phyloP scores from a whole-genome alignment of 2,329 filamentous ascomycete species.

The Cytospora chrysosperma region DNA sequence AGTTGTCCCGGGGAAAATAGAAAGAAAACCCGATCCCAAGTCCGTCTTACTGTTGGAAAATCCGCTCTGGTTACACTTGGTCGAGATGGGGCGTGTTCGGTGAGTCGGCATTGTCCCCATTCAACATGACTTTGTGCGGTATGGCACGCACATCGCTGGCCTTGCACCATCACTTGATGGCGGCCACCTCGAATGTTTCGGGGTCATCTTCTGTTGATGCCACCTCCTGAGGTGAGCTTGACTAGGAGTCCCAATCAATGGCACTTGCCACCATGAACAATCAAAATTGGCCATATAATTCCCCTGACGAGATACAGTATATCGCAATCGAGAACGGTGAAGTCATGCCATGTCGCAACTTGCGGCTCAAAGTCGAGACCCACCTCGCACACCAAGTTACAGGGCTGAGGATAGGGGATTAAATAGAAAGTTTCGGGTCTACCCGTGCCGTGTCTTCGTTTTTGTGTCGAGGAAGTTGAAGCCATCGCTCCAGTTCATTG shows the following conservation, averaged over 20 bases:
- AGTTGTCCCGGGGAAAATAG: too few relatives aligned
- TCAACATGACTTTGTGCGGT: too few relatives aligned
- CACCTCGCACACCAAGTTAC: neutral
- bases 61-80: too few relatives aligned
- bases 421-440: conserved; percentile 6
- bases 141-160: too few relatives aligned
- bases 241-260: neutral
- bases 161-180: too few relatives aligned
- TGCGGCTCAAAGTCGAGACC: neutral
- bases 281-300: neutral
- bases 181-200: too few relatives aligned
- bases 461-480: conserved; percentile 11
- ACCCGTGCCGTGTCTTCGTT: conserved; percentile 5
- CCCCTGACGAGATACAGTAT: neutral
- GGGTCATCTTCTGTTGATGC: neutral
- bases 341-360: neutral
- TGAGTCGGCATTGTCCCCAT: too few relatives aligned
- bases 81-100: too few relatives aligned
- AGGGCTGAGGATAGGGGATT: neutral
- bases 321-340: neutral
- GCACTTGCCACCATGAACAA: neutral
- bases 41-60: too few relatives aligned
- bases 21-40: too few relatives aligned
- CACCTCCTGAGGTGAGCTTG: neutral
- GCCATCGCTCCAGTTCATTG: conserved; percentile 7